phyloP scores from a whole-genome alignment of 1,284 basidiomycete species.

The Coniophora puteana region DNA sequence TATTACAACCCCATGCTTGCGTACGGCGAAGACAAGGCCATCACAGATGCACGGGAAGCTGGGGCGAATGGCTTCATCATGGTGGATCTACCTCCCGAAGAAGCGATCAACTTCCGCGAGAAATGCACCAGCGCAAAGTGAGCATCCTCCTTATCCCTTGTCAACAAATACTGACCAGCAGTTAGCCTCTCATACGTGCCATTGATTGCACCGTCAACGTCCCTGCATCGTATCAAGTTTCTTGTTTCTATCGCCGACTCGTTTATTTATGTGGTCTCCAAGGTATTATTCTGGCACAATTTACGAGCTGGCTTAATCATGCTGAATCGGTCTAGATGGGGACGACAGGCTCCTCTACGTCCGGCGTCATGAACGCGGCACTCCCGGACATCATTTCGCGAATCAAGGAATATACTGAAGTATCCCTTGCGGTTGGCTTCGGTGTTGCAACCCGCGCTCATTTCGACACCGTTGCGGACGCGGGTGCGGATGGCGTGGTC shows the following conservation, averaged over 20 bases:
- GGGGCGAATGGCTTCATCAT: slow-evolving; percentile 98
- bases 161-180: slow-evolving; percentile 3
- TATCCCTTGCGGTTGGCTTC: slow-evolving; percentile 94
- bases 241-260: slow-evolving; percentile 91
- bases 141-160: slow-evolving; percentile 25
- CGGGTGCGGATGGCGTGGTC: slow-evolving; percentile 94
- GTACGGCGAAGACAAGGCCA: slow-evolving; percentile 93
- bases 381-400: slow-evolving; percentile 79
- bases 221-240: slow-evolving; percentile 84
- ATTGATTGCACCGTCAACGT: slow-evolving; percentile 93
- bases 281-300: slow-evolving; percentile 41
- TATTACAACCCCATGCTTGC: slow-evolving; percentile 97
- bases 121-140: slow-evolving; percentile 83
- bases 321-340: slow-evolving; percentile 73
- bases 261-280: slow-evolving; percentile 97
- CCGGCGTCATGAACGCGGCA: slow-evolving; percentile 66
- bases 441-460: slow-evolving; percentile 93
- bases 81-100: slow-evolving; percentile 97
- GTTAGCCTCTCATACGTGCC: slow-evolving; percentile 93
- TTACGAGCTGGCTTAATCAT: slow-evolving; percentile 10
- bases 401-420: slow-evolving; percentile 67
- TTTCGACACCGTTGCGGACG: slow-evolving; percentile 79
- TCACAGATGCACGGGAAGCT: slow-evolving; percentile 82
- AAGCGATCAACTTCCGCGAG: slow-evolving; percentile 86
- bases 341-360: slow-evolving; percentile 88